Evolutionary conservation across 257 asterid genomes (phyloP), one percentile per base, ranked within the genome.

Genomic region (Solanum rostratum): DNA sequence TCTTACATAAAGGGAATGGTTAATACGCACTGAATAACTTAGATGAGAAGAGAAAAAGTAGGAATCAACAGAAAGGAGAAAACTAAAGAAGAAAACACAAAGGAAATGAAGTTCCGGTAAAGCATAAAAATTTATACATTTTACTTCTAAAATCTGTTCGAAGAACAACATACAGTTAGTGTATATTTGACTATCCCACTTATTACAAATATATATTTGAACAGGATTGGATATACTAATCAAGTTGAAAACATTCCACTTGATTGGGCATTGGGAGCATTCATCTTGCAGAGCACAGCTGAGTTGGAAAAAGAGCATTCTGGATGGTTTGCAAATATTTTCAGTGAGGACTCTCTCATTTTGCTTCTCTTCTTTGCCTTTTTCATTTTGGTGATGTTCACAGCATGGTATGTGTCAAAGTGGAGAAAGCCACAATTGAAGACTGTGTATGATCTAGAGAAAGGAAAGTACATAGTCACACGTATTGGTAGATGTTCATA

Each of bases 201-300:
- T 85, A 13, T 62, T 81, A 71, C 14, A 9, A 22, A 24, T 78
- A 73, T 62, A 33, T 50, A 50, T 65, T 43, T 22, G 74, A 39
- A 45, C 95, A 91, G 97, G 95, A 90, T 93, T 83, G 91, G 88
- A 86, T 93, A 92, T 60, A 93, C 98, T 45, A 96, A 90, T 88
- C 93, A 93, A 87, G 98, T 95, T 86, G 86, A 88, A 33, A 83
- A 89, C 63, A 88, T 93, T 88, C 98, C 97, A 20, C 98, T 96
- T 18, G 99, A 96, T 91, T 95, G 98, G 98, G 98, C 97, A 24
- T 84, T 96, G 79, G 99, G 98, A 85, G 98, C 98, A 14, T 97
- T 95, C 90, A 92, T 97, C 85, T 91, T 95, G 85, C 95, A 91
- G 87, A 89, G 89, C 65, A 84, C 92, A 65, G 85, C 90, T 39